phyloP scores from a whole-genome alignment of 805 yeast genomes.

The Suhomyces canberraensis region DNA sequence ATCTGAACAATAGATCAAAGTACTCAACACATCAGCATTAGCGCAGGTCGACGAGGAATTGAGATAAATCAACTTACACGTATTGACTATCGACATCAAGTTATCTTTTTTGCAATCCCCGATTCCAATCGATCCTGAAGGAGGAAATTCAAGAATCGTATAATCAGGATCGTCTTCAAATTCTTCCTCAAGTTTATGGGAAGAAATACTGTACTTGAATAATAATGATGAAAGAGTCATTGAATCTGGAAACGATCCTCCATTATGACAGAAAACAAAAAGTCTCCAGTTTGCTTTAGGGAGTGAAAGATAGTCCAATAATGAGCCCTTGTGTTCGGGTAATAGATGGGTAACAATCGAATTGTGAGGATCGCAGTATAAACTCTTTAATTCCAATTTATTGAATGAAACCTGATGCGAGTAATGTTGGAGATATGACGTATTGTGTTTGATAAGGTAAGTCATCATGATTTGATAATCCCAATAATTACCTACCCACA shows the following conservation, averaged over 20 bases:
- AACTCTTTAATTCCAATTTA: conserved; percentile 5
- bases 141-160: conserved; percentile 61
- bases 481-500: conserved; percentile 83
- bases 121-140: conserved; percentile 78
- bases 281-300: conserved; percentile 56
- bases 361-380: conserved; percentile 49
- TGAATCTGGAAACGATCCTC: conserved; percentile 51
- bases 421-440: conserved; percentile 7
- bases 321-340: not conserved
- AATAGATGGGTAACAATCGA: conserved; percentile 40
- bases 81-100: conserved; percentile 59
- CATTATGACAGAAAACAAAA: conserved; percentile 58
- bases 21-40: conserved; percentile 34
- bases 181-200: conserved; percentile 19
- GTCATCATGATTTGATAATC: conserved; percentile 52
- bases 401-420: conserved; percentile 1
- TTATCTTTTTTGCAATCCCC: conserved; percentile 66
- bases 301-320: conserved; percentile 26
- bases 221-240: conserved; percentile 32
- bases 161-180: conserved; percentile 18
- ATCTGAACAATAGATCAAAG: conserved; percentile 75
- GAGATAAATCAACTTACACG: conserved; percentile 63
- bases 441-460: conserved; percentile 10
- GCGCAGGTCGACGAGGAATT: conserved; percentile 30
- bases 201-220: conserved; percentile 28